Percentiles rank a stretch among this genome's conserved stretches.
Conservation (phyloP, 805 yeast genomes). For the Metschnikowia continentalis region DNA sequence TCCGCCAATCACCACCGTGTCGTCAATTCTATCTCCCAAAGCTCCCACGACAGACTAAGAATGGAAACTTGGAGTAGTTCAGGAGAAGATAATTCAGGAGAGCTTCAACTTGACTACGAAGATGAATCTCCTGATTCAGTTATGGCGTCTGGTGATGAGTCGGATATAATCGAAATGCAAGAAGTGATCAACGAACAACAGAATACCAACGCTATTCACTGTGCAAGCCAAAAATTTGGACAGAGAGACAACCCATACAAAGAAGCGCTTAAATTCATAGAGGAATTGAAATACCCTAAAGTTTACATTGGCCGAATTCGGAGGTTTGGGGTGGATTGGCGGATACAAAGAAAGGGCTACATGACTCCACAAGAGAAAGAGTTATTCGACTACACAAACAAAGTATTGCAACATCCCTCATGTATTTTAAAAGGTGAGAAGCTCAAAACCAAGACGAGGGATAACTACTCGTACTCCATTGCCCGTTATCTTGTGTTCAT, state of each 20-base stretch:
- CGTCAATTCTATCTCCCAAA: background rate
- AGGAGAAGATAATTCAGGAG: background rate
- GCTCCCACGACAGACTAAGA: background rate
- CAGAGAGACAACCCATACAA: background rate
- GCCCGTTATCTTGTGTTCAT: conserved; percentile 2
- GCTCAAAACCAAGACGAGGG: background rate
- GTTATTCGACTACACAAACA: background rate
- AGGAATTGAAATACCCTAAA: background rate
- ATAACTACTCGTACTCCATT: conserved; percentile 2
- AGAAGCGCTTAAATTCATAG: background rate
- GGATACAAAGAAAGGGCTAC: background rate
- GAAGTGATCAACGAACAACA: too few relatives aligned
- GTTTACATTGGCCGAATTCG: background rate
- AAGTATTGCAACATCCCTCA: background rate
- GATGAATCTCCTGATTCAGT: background rate
- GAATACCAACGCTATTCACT: too few relatives aligned
- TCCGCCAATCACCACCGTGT: background rate
- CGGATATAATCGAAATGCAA: background rate
- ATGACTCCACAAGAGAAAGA: background rate
- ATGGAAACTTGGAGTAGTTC: background rate
- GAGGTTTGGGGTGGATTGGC: background rate
- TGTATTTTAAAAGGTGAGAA: background rate
- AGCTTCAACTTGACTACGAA: background rate
- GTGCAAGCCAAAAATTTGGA: background rate
- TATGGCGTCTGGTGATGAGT: background rate